These are phyloP conservation scores for Akebia trifoliata DNA, from an alignment of 164 flowering plant genomes.

Conservation along the genomic window DNA sequence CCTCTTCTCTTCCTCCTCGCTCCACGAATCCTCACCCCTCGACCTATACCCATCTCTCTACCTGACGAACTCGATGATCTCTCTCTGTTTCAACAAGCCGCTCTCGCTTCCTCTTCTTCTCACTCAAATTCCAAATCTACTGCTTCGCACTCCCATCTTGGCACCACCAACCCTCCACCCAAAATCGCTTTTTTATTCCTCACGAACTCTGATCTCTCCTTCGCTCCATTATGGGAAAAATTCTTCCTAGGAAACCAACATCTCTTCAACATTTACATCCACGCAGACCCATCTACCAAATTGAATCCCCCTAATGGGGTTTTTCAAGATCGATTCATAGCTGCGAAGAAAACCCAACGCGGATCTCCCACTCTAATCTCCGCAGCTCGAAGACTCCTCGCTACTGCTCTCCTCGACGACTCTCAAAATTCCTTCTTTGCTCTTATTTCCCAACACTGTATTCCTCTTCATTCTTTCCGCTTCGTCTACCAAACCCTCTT, in stretches of 20 bases:
- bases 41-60: constrained; percentile 38
- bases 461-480: constrained; percentile 76
- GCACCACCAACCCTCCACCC: constrained; percentile 31
- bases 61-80: constrained; percentile 79
- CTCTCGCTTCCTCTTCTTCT: constrained; percentile 27
- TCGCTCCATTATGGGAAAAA: constrained; percentile 72
- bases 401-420: constrained; percentile 81
- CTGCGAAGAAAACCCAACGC: constrained; percentile 61
- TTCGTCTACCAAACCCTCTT: constrained; percentile 56
- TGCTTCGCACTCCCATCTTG: constrained; percentile 23
- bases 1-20: constrained; percentile 50
- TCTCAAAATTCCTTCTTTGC: constrained; percentile 70
- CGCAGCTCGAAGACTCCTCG: constrained; percentile 82
- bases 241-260: constrained; percentile 44
- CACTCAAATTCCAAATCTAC: constrained; percentile 13
- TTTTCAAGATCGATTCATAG: constrained; percentile 44
- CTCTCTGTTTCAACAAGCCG: constrained; percentile 59
- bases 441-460: constrained; percentile 74
- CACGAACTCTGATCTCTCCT: constrained; percentile 71
- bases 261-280: constrained; percentile 76
- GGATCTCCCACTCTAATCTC: constrained; percentile 78
- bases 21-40: constrained; percentile 51
- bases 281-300: constrained; percentile 67
- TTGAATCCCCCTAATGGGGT: constrained; percentile 40
- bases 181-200: constrained; percentile 88